These are phyloP conservation scores for Gastrolobium villosum DNA, from an alignment of 306 rosid genomes.

Conservation along the genomic window DNA sequence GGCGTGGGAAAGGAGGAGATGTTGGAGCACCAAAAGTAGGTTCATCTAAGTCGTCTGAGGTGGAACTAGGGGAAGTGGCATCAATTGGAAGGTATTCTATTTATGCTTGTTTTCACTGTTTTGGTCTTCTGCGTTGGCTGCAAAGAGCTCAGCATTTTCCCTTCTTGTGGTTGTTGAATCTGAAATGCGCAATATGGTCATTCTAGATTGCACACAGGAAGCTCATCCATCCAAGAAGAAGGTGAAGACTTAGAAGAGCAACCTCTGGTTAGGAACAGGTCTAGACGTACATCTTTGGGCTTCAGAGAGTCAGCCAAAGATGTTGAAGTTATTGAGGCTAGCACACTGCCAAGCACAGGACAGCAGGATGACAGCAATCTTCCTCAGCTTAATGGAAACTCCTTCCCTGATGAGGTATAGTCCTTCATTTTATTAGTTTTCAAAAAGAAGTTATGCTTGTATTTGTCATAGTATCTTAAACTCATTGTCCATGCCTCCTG, in stretches of 20 bases:
- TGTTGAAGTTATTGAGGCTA: slow-evolving; percentile 56
- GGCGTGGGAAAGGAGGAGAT: slow-evolving; percentile 59
- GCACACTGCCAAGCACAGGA: slow-evolving; percentile 64
- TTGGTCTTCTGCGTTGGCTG: slow-evolving; percentile 31
- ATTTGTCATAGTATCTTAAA: slow-evolving; percentile 14
- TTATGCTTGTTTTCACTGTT: slow-evolving; percentile 16
- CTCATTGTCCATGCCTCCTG: slow-evolving; percentile 24
- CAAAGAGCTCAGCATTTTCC: slow-evolving; percentile 24
- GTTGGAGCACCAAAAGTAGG: slow-evolving; percentile 50
- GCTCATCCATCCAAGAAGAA: slow-evolving; percentile 74
- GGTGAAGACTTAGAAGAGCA: slow-evolving; percentile 81
- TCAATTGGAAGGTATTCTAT: slow-evolving; percentile 75
- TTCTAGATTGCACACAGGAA: slow-evolving; percentile 82
- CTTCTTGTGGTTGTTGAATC: slow-evolving; percentile 33
- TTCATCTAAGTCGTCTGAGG: slow-evolving; percentile 61
- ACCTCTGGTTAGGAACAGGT: slow-evolving; percentile 78
- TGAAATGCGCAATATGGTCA: slow-evolving; percentile 51
- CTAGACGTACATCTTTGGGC: slow-evolving; percentile 62
- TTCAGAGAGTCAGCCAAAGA: slow-evolving; percentile 60
- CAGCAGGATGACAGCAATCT: slow-evolving; percentile 47
- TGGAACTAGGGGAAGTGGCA: slow-evolving; percentile 60
- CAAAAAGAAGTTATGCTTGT: slow-evolving; percentile 11
- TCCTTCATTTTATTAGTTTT: slow-evolving; percentile 42
- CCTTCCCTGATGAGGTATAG: slow-evolving; percentile 82
- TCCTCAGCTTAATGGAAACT: slow-evolving; percentile 54